Base-by-base conservation (phyloP, 345 rosid species). In the Euphorbia lathyris region DNA sequence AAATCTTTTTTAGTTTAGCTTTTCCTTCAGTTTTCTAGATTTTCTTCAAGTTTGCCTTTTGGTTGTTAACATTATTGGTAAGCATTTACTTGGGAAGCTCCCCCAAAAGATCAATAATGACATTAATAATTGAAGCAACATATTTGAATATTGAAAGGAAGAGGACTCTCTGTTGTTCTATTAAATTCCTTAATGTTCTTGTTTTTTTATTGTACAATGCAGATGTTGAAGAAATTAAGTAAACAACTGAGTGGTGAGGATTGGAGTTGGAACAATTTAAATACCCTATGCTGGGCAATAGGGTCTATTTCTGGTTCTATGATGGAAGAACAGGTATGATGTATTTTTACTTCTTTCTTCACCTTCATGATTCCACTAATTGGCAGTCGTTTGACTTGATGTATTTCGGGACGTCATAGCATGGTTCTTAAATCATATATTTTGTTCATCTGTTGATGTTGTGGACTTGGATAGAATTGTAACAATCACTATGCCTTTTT, bases 301-400 rank as follows among this genome's bases (percentile, higher is more conserved):
- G 98, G 99, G 70, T 96, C 99, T 65, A 96, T 96, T 53, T 96
- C 99, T 65, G 98, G 99, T 63, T 96, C 98, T 71, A 96, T 96
- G 99, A 80, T 86, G 83, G 99, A 96, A 80, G 98, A 96, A 48
- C 99, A 96, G 96, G 98, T 96, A 84, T 20, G 60, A 36, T 71
- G 20, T 45, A 61, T 50, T 22, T 40, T 60, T 50, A 12, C 16
- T 17, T 58, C 36, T 27, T 38, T 26, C 23, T 29, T 38, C 30
- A 17, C 56, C 12, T 7, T 26, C 19, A 10, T 30, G 25, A 32
- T 50, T 43, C 25, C 11, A 12, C 50, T 34, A 47, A 16, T 52
- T 48, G 38, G 56, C 30, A 14, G 30, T 9, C 26, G 16, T 32
- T 66, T 50, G 30, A 40, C 30, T 29, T 29, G 1, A 13, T 68